Percentiles rank a stretch among this genome's conserved stretches.
Conservation (phyloP, 352 stramenopile species). For the Phytopythium boreale region DNA sequence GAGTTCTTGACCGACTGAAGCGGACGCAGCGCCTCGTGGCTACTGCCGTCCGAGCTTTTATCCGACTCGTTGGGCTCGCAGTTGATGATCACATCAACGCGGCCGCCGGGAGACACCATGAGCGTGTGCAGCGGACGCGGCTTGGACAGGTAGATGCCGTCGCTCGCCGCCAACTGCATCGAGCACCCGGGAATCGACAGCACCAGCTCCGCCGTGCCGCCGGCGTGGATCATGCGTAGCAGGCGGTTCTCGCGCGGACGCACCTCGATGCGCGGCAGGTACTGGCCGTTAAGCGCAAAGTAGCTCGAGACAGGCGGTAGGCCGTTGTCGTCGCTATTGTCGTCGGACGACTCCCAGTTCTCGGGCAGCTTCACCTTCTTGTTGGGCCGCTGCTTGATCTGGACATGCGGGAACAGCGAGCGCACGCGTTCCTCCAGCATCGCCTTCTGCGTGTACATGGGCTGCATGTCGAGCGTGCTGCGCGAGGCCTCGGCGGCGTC, state of each 20-base stretch:
- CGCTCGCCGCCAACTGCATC: conserved; percentile 45
- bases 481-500: conserved; percentile 45
- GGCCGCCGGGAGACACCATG: conserved; percentile 52
- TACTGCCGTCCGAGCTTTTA: background rate
- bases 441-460: conserved; percentile 44
- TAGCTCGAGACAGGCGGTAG: conserved; percentile 45
- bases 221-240: conserved; percentile 64
- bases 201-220: conserved; percentile 45
- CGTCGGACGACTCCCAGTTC: conserved; percentile 16
- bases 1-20: conserved; percentile 49
- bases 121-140: conserved; percentile 40
- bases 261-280: conserved; percentile 57
- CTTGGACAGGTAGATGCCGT: conserved; percentile 52
- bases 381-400: conserved; percentile 24
- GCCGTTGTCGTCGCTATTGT: conserved; percentile 12
- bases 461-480: conserved; percentile 42
- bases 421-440: conserved; percentile 34
- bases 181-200: conserved; percentile 60
- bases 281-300: conserved; percentile 72
- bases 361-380: conserved; percentile 26
- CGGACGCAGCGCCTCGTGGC: conserved; percentile 37
- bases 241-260: conserved; percentile 47
- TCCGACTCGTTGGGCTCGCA: conserved; percentile 30
- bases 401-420: conserved; percentile 39
- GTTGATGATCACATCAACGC: conserved; percentile 56